Percentiles rank a stretch among this genome's conserved stretches.
These are phyloP conservation scores for Fraxinus xanthoxyloides DNA, from an alignment of 305 asterid genomes.

Conservation along the genomic window DNA sequence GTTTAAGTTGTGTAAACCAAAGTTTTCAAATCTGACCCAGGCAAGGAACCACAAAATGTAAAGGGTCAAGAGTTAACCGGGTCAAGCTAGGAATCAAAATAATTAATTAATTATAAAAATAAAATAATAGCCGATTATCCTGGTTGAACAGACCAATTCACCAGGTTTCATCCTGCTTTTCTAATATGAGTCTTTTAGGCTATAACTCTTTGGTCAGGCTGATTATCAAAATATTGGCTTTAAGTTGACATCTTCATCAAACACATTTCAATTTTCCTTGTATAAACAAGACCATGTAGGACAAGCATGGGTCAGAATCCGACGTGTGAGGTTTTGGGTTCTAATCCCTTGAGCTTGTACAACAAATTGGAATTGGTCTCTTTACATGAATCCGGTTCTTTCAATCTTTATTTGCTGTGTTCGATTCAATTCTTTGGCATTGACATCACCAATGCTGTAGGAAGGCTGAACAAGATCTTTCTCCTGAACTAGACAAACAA, in stretches of 20 bases:
- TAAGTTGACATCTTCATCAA: not conserved
- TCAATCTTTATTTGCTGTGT: not conserved
- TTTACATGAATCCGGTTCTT: not conserved
- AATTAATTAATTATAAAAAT: not conserved
- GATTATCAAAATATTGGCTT: not conserved
- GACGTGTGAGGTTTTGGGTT: not conserved
- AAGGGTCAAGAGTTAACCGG: not conserved
- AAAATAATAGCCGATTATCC: not conserved
- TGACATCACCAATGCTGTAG: not conserved
- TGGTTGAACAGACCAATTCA: not conserved
- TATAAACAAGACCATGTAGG: not conserved
- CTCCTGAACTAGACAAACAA: not conserved
- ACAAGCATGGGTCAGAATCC: not conserved
- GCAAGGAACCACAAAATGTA: not conserved
- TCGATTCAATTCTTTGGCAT: not conserved
- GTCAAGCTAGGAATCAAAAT: not conserved
- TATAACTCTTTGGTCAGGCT: not conserved
- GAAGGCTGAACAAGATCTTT: not conserved
- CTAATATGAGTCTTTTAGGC: not conserved
- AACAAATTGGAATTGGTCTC: not conserved
- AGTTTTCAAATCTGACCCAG: not conserved
- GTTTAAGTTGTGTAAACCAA: not conserved
- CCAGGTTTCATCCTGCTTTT: not conserved
- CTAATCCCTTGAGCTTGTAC: not conserved
- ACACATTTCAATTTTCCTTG: not conserved